phyloP scores from a whole-genome alignment of 2,329 filamentous ascomycete genomes.

The Phaeophleospora eucalypticola region DNA sequence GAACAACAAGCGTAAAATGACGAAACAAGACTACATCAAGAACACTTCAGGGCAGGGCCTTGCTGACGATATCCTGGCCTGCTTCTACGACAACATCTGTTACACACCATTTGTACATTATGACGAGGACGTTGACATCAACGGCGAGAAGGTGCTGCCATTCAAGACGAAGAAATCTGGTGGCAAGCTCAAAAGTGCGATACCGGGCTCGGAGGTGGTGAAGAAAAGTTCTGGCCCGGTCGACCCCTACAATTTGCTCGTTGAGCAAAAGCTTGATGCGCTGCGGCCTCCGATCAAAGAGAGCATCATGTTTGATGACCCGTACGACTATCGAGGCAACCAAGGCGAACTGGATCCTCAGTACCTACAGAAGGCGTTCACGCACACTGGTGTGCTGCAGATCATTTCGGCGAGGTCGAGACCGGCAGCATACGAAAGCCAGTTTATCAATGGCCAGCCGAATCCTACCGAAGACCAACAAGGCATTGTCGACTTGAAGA shows the following conservation, averaged over 20 bases:
- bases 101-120: conserved; percentile 98
- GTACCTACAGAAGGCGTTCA: conserved; percentile 81
- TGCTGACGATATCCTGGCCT: conserved; percentile 88
- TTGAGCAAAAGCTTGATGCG: conserved; percentile 80
- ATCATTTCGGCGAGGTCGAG: conserved; percentile 91
- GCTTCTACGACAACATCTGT: conserved; percentile 97
- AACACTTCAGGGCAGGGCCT: conserved; percentile 89
- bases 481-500: conserved; percentile 93
- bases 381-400: conserved; percentile 85
- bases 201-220: conserved; percentile 54
- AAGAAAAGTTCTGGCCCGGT: conserved; percentile 68
- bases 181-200: conserved; percentile 60
- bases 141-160: conserved; percentile 66
- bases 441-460: conserved; percentile 36
- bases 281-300: conserved; percentile 83
- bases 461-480: conserved; percentile 76
- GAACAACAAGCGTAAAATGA: conserved; percentile 99
- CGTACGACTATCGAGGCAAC: conserved; percentile 82
- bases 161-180: conserved; percentile 62
- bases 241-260: conserved; percentile 89
- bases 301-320: conserved; percentile 87
- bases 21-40: conserved; percentile 89
- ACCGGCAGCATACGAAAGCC: conserved; percentile 91
- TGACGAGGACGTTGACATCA: conserved; percentile 83
- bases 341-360: conserved; percentile 71